Evolutionary conservation across 805 yeast species (phyloP).

Genomic region (Metschnikowia baotianmanensis): DNA sequence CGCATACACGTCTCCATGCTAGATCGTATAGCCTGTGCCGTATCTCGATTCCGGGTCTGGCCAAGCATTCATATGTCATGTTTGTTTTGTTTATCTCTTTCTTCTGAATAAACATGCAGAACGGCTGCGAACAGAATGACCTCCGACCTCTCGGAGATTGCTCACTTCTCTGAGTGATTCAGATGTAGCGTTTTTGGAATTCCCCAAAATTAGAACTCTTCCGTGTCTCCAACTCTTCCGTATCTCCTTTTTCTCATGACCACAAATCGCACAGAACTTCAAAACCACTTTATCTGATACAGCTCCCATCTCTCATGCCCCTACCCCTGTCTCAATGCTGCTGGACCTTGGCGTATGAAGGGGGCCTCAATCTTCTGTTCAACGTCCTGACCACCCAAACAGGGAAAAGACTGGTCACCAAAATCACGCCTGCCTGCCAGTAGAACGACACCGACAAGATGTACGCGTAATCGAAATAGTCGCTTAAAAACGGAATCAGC

Average conservation of each 20-base stretch:
- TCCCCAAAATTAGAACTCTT: too few relatives aligned
- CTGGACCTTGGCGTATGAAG: constrained; percentile 95
- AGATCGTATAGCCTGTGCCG: constrained; percentile 2
- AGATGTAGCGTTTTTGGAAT: too few relatives aligned
- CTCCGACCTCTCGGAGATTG: constrained; percentile 5
- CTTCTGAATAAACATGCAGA: too few relatives aligned
- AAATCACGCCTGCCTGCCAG: constrained; percentile 67
- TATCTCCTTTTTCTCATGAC: too few relatives aligned
- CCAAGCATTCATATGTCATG: too few relatives aligned
- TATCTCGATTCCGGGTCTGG: neutral
- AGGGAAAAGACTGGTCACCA: constrained; percentile 75
- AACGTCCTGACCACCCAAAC: constrained; percentile 83
- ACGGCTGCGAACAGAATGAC: too few relatives aligned
- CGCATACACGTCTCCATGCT: too few relatives aligned
- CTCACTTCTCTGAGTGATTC: too few relatives aligned
- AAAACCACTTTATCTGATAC: too few relatives aligned
- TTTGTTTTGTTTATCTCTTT: constrained; percentile 1
- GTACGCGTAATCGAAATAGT: constrained; percentile 77
- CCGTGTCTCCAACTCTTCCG: too few relatives aligned
- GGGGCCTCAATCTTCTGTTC: constrained; percentile 79
- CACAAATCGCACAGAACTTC: too few relatives aligned
- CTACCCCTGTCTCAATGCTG: constrained; percentile 44
- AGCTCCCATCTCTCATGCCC: neutral
- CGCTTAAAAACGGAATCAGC: constrained; percentile 79
- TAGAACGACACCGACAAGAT: constrained; percentile 55